phyloP scores from a whole-genome alignment of 1,284 basidiomycete species.

The Sparassis latifolia region DNA sequence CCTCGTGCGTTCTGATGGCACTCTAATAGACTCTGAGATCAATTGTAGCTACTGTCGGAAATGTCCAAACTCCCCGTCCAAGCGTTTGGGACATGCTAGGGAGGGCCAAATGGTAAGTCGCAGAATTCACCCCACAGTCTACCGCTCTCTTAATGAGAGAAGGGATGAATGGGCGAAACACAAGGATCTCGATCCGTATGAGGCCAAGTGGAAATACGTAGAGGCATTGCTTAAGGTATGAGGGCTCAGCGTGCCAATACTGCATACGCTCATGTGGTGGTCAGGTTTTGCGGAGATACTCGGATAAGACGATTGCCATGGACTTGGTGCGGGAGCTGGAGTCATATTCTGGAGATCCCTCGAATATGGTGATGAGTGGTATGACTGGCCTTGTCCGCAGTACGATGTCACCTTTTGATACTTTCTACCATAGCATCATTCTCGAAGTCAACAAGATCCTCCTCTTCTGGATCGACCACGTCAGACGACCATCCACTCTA shows the following conservation, averaged over 20 bases:
- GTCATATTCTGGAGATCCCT: slow-evolving; percentile 67
- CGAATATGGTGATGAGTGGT: slow-evolving; percentile 67
- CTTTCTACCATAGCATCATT: slow-evolving; percentile 34
- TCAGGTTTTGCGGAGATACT: slow-evolving; percentile 78
- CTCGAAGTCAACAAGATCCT: slow-evolving; percentile 44
- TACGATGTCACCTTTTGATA: background rate
- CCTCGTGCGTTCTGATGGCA: background rate
- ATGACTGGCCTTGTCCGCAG: slow-evolving; percentile 20
- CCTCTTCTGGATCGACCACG: slow-evolving; percentile 53
- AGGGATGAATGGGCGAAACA: slow-evolving; percentile 97
- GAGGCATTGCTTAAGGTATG: slow-evolving; percentile 78
- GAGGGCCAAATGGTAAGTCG: slow-evolving; percentile 82
- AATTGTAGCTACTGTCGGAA: slow-evolving; percentile 76
- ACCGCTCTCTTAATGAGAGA: background rate
- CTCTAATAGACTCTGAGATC: background rate
- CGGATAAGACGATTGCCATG: slow-evolving; percentile 73
- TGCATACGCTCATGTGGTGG: background rate
- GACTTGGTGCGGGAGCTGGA: slow-evolving; percentile 81
- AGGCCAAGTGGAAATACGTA: slow-evolving; percentile 89
- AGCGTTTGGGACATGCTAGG: slow-evolving; percentile 90
- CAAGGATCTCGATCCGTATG: slow-evolving; percentile 68
- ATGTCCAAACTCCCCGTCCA: slow-evolving; percentile 76
- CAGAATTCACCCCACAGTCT: background rate
- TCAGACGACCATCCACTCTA: slow-evolving; percentile 35
- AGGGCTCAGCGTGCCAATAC: too few species aligned